A percentile compares a stretch with the other conserved stretches of the same genome.
Conservation (phyloP, 2,329 filamentous ascomycete genomes). For the Graphilbum fragrans region DNA sequence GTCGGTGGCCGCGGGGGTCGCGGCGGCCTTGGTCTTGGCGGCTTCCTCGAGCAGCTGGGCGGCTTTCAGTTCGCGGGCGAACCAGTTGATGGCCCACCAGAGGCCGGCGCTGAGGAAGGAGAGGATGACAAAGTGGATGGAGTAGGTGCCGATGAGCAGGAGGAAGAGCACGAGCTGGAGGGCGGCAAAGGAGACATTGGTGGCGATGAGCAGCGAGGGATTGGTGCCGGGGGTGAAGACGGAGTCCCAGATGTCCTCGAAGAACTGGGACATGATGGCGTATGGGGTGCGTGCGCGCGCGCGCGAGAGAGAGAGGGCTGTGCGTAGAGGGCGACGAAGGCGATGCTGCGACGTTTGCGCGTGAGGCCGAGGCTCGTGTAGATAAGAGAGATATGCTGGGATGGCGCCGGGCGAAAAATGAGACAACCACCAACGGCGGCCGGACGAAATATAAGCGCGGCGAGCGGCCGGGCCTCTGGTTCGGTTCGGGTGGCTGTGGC, state of each 20-base stretch:
- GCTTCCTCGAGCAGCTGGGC: slow-evolving; percentile 31
- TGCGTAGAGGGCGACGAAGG: too few species aligned
- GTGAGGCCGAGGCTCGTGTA: too few species aligned
- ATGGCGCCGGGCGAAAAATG: too few species aligned
- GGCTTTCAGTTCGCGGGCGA: slow-evolving; percentile 53
- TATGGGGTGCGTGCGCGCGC: too few species aligned
- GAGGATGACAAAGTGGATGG: slow-evolving; percentile 77
- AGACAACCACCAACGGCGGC: too few species aligned
- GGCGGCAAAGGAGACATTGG: slow-evolving; percentile 77
- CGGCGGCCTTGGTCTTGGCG: background rate
- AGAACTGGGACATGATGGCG: slow-evolving; percentile 43
- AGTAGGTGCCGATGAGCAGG: slow-evolving; percentile 72
- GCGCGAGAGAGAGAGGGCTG: too few species aligned
- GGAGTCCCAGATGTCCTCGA: slow-evolving; percentile 76
- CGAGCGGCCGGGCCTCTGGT: too few species aligned
- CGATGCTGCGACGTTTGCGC: too few species aligned
- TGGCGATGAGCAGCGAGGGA: slow-evolving; percentile 75
- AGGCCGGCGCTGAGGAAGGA: slow-evolving; percentile 68
- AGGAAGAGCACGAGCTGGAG: slow-evolving; percentile 68
- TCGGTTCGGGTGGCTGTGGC: too few species aligned
- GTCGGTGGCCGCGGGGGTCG: slow-evolving; percentile 22
- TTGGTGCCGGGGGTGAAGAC: slow-evolving; percentile 91
- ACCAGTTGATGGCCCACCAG: slow-evolving; percentile 97
- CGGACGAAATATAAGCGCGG: too few species aligned
- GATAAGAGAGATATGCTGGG: too few species aligned